Base-by-base conservation (phyloP, 2,329 filamentous ascomycete species). In the Aspergillus aculeatus region DNA sequence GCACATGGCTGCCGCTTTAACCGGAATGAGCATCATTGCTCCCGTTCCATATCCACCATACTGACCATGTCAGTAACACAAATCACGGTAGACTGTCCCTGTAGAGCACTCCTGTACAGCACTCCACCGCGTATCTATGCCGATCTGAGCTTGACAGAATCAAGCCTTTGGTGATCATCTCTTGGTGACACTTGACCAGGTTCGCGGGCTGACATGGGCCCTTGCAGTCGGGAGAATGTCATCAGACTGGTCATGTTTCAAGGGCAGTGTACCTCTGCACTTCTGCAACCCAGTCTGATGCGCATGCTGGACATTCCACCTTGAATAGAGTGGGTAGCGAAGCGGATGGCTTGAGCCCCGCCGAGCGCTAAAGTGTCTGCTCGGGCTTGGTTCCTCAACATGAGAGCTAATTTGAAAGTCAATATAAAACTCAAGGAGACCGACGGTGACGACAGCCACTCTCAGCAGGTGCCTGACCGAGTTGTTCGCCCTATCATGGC, bases 121-220 rank as follows among this genome's bases (percentile, higher is more conserved):
- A 47, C 41, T 35, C 47, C 41, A 41, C 44, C 19, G 23, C 35
- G 19, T 4, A 44, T 23, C 21, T 54, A 23, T 19, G 41, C n/a
- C 41, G 53, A 55, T 55, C 53, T 47, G 53, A 48, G 53, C 53
- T 48, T 47, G 53, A 48, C 24, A n/a, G 41, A 29, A 55, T 48
- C 53, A 55, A 55, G 53, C 53, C 31, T 54, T n/a, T 54, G 19
- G 38, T 31, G 10, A 44, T 47, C 53, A 19, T 26, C 6, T 48
- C 26, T 48, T 23, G 26, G 23, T 47, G 26, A 32, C 14, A 47
- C 53, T 55, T 47, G 41, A 29, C 41, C 11, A 19, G 38, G 38
- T 44, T 44, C 16, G 16, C 38, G 14, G 16, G 14, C 14, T 44
- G 38, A 44, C 38, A 44, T 19, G 38, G 38, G 14, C 14, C 38